phyloP scores from a whole-genome alignment of 2,329 filamentous ascomycete genomes.

The Penicillium sp. region DNA sequence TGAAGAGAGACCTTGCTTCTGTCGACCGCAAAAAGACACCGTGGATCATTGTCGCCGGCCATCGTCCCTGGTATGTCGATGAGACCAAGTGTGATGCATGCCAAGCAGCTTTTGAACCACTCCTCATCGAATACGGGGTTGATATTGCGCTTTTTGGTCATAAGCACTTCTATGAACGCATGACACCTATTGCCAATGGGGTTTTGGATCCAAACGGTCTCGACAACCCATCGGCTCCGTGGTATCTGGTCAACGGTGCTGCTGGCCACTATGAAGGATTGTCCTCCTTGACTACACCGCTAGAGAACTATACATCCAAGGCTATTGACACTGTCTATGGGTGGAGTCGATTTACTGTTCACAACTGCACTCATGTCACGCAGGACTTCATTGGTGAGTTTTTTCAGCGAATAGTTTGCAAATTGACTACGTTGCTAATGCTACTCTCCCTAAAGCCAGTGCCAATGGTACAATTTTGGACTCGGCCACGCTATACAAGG shows the following conservation, averaged over 20 bases:
- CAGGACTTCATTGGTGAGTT: slow-evolving; percentile 35
- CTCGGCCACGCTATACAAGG: slow-evolving; percentile 13
- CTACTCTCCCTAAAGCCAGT: not conserved
- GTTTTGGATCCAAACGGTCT: slow-evolving; percentile 15
- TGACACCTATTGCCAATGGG: slow-evolving; percentile 5
- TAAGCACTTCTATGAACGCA: slow-evolving; percentile 3
- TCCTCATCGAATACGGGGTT: slow-evolving; percentile 6
- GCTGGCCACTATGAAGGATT: slow-evolving; percentile 33
- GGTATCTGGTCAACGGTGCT: slow-evolving; percentile 31
- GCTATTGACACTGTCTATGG: slow-evolving; percentile 36
- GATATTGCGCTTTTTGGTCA: slow-evolving; percentile 9
- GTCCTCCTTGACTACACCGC: slow-evolving; percentile 19
- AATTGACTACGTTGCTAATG: not conserved
- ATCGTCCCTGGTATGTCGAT: slow-evolving; percentile 11
- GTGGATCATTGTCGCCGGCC: slow-evolving; percentile 8
- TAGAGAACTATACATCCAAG: slow-evolving; percentile 28
- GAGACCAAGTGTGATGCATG: not conserved
- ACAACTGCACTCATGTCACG: slow-evolving; percentile 42
- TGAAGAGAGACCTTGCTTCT: slow-evolving; percentile 4
- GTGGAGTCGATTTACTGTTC: slow-evolving; percentile 41
- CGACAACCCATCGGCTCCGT: slow-evolving; percentile 25
- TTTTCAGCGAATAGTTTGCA: not conserved
- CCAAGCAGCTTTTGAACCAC: slow-evolving; percentile 5
- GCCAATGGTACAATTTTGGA: slow-evolving; percentile 10
- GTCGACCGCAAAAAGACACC: slow-evolving; percentile 11